Conservation (phyloP, 345 rosid genomes). For the Lepidium didymum region DNA sequence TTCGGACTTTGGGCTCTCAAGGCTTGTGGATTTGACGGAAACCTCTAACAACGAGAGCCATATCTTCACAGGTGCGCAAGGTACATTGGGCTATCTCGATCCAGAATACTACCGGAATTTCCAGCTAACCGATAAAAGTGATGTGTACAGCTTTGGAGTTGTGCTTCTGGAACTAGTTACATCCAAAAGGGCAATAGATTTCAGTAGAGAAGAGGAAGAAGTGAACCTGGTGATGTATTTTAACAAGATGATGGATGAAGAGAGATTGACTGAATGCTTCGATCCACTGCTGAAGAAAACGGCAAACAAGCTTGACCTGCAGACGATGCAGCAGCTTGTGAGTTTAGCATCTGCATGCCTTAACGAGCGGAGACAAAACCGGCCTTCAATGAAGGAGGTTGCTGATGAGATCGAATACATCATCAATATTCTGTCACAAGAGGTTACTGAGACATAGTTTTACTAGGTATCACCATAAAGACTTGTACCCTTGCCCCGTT, state of each 20-base stretch:
- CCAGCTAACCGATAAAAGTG: conserved; percentile 57
- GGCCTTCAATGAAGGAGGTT: conserved; percentile 44
- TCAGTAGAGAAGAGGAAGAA: conserved; percentile 46
- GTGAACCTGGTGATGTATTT: conserved; percentile 46
- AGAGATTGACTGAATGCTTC: conserved; percentile 35
- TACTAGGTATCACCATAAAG: conserved; percentile 5
- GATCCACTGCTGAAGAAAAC: conserved; percentile 36
- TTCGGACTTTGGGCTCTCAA: conserved; percentile 50
- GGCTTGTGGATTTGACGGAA: conserved; percentile 33
- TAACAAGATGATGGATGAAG: conserved; percentile 36
- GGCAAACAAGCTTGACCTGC: conserved; percentile 7
- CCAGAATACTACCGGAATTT: conserved; percentile 57
- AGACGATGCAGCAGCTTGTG: conserved; percentile 27
- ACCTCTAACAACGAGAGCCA: conserved; percentile 37
- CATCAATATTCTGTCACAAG: conserved; percentile 25
- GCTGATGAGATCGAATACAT: conserved; percentile 46
- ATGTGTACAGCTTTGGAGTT: conserved; percentile 62
- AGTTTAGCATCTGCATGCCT: conserved; percentile 24
- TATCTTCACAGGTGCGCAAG: conserved; percentile 50
- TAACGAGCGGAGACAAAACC: conserved; percentile 27
- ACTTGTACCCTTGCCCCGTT: neutral
- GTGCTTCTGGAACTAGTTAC: conserved; percentile 53
- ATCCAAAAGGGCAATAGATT: conserved; percentile 48
- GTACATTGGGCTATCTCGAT: conserved; percentile 53
- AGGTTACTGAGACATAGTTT: conserved; percentile 21